Conservation (phyloP, 139 green algal species). For the Chlorella sp. region DNA sequence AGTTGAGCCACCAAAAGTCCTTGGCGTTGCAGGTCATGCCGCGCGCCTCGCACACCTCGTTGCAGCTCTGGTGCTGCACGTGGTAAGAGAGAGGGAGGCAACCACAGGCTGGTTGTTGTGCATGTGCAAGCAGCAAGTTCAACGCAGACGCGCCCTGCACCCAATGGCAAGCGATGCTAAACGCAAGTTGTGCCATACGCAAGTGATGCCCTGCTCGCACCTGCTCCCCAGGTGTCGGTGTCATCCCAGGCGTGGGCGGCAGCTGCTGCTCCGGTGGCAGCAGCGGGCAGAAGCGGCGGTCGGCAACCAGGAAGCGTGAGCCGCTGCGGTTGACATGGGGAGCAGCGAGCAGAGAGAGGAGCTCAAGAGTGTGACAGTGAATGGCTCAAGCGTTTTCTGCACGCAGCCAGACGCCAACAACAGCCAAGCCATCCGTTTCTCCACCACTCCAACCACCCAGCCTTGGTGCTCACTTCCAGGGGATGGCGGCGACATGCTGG, state of each 20-base stretch:
- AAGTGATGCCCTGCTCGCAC: too few species aligned
- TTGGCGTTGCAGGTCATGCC: constrained; percentile 39
- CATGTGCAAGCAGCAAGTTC: too few species aligned
- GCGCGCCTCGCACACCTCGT: constrained; percentile 26
- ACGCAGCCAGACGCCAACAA: too few species aligned
- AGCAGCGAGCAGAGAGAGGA: too few species aligned
- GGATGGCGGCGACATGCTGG: constrained; percentile 33
- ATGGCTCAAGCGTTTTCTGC: too few species aligned
- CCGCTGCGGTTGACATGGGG: constrained; percentile 26
- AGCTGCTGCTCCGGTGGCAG: constrained; percentile 33
- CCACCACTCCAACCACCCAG: neutral
- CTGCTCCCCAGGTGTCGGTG: neutral
- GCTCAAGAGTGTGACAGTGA: too few species aligned
- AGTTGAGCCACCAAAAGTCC: constrained; percentile 63
- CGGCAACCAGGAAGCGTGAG: constrained; percentile 45
- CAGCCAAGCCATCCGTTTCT: too few species aligned
- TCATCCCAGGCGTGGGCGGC: constrained; percentile 28
- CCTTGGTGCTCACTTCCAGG: constrained; percentile 23
- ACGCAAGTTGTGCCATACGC: too few species aligned
- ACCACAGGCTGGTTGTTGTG: too few species aligned
- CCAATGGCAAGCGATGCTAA: too few species aligned
- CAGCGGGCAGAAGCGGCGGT: constrained; percentile 48
- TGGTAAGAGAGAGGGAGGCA: too few species aligned
- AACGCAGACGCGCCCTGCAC: too few species aligned
- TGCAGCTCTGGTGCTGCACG: constrained; percentile 36